Evolutionary conservation across 768 basidiomycete genomes (phyloP).

Genomic region (Cystobasidium ongulense): DNA sequence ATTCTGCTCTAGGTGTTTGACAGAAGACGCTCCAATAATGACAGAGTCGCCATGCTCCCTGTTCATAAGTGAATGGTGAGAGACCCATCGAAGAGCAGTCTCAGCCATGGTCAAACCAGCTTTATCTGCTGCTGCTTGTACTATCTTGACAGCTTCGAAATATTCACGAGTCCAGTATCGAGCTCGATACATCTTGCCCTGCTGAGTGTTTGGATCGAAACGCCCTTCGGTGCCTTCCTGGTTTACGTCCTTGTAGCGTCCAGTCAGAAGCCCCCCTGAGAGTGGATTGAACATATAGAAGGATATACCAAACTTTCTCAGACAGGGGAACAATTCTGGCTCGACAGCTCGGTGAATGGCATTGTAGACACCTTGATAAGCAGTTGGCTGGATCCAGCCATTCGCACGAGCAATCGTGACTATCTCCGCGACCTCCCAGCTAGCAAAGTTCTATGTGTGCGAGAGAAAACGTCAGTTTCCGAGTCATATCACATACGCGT

Average conservation of each 20-base stretch:
- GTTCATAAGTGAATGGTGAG: slow-evolving; percentile 52
- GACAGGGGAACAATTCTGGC: slow-evolving; percentile 49
- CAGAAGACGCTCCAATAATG: slow-evolving; percentile 58
- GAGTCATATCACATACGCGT: no score
- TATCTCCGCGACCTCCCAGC: slow-evolving; percentile 52
- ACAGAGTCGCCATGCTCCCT: slow-evolving; percentile 52
- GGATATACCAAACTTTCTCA: slow-evolving; percentile 46
- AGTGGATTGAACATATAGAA: slow-evolving; percentile 49
- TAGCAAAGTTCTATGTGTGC: slow-evolving; percentile 46
- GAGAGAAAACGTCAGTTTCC: neutral
- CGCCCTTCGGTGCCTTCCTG: slow-evolving; percentile 50
- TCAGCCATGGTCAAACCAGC: slow-evolving; percentile 46
- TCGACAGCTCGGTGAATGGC: slow-evolving; percentile 48
- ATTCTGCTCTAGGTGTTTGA: slow-evolving; percentile 56
- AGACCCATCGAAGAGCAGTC: slow-evolving; percentile 51
- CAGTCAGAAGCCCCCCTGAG: slow-evolving; percentile 44
- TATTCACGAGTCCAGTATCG: slow-evolving; percentile 53
- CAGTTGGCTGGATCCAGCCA: slow-evolving; percentile 51
- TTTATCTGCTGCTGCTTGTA: slow-evolving; percentile 49
- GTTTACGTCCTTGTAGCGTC: slow-evolving; percentile 43
- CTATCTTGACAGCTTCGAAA: slow-evolving; percentile 44
- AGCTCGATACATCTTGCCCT: slow-evolving; percentile 49
- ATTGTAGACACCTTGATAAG: slow-evolving; percentile 52
- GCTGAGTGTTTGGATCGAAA: slow-evolving; percentile 52
- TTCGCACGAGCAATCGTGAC: slow-evolving; percentile 48